These are phyloP conservation scores for Artemisia annua DNA, from an alignment of 129 eudicot genomes.

Conservation along the genomic window DNA sequence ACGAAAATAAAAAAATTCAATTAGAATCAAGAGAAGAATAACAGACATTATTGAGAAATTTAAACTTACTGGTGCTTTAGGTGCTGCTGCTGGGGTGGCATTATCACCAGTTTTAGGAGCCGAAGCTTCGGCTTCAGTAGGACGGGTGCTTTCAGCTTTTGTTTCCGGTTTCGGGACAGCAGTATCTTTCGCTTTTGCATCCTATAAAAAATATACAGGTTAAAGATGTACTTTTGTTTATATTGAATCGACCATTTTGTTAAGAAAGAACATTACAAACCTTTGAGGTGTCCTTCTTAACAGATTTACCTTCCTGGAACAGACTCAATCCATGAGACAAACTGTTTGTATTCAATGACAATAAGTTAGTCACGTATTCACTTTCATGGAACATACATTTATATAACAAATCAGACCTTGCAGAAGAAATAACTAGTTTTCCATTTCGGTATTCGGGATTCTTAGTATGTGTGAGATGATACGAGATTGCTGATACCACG, in stretches of 20 bases:
- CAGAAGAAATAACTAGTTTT: constrained; percentile 74
- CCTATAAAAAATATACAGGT: constrained; percentile 26
- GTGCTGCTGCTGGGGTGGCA: constrained; percentile 41
- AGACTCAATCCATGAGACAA: constrained; percentile 87
- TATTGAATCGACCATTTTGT: not conserved
- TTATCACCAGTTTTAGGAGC: constrained; percentile 45
- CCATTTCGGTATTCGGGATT: constrained; percentile 88
- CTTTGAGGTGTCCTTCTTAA: constrained; percentile 57
- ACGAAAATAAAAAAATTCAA: not conserved
- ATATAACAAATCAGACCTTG: constrained; percentile 46
- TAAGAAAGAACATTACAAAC: constrained; percentile 32
- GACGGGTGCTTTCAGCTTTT: constrained; percentile 44
- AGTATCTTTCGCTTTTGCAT: constrained; percentile 33
- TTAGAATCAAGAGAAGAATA: too few relatives aligned
- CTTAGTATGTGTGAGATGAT: constrained; percentile 71
- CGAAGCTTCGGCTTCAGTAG: constrained; percentile 38
- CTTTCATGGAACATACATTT: not conserved
- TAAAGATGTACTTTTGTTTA: too few relatives aligned
- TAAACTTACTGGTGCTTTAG: constrained; percentile 74
- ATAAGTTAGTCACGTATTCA: constrained; percentile 24
- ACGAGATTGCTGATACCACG: constrained; percentile 88
- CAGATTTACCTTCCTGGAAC: constrained; percentile 84
- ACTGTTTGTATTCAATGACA: constrained; percentile 41
- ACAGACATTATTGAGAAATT: not conserved
- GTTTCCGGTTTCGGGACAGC: constrained; percentile 42